phyloP scores from a whole-genome alignment of 73 alveolate species.

The Paramecium caudatum region DNA sequence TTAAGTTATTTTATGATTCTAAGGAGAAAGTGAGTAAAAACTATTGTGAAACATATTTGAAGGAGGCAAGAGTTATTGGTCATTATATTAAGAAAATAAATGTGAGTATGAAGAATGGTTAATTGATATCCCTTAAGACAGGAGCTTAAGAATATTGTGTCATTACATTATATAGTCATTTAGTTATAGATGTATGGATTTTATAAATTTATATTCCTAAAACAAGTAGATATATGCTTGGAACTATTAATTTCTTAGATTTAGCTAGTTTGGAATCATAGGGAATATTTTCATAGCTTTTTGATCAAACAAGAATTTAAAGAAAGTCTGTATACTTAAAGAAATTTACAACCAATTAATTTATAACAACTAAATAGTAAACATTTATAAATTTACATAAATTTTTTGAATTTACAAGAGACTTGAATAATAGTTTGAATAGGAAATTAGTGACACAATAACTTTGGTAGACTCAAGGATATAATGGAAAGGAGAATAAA shows the following conservation, averaged over 20 bases:
- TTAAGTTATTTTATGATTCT: constrained; percentile 25
- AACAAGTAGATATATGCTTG: constrained; percentile 51
- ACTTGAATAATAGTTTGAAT: constrained; percentile 34
- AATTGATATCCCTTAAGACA: not conserved
- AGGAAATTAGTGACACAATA: not conserved
- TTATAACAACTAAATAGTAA: not conserved
- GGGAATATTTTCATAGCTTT: not conserved
- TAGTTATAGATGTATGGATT: constrained; percentile 51
- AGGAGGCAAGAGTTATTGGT: constrained; percentile 47
- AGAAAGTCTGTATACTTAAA: not conserved
- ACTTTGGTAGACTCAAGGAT: not conserved
- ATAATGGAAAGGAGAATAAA: not conserved
- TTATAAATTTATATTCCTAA: constrained; percentile 45
- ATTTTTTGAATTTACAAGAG: constrained; percentile 60
- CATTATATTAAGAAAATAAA: constrained; percentile 30
- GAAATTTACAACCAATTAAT: constrained; percentile 7
- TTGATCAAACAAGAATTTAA: not conserved
- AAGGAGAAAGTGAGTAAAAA: constrained; percentile 19
- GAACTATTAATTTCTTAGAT: constrained; percentile 49
- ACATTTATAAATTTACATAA: constrained; percentile 38
- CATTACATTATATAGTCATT: constrained; percentile 57
- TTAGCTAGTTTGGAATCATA: constrained; percentile 37
- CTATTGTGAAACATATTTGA: constrained; percentile 62
- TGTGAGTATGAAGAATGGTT: not conserved
- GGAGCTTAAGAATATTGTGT: constrained; percentile 28